Evolutionary conservation across 2,329 filamentous ascomycete species (phyloP), one percentile per base, ranked within the genome.

Genomic region (Mariannaea sp.): DNA sequence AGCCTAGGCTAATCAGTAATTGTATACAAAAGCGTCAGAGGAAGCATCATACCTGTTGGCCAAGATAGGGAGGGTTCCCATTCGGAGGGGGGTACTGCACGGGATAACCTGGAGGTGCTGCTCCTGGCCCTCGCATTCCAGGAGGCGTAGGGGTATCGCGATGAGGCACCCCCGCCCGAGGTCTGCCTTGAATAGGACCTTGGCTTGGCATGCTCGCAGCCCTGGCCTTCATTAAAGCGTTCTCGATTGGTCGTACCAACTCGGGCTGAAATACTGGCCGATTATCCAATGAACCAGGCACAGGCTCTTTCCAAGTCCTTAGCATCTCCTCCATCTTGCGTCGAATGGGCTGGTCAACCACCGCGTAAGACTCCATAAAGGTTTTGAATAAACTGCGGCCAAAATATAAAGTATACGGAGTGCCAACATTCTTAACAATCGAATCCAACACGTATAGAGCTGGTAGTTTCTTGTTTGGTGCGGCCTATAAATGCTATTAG

Each of bases 361-460:
- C 83, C 3, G 89, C 89, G 70, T 97, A 99, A 30, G 94, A 90
- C 66, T 95, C 90, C 92, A 97, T 97, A 70, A 96, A 99, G 4
- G 91, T 97, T 64, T 87, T 84, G 74, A 93, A 97, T 32, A 99
- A 83, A 68, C 93, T 93, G 33, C 90, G 87, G 46, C 92, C 91
- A 60, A 99, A 89, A 72, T 96, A 97, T 10, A 97, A 81, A 0
- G 93, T 97, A 73, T 99, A 99, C 7, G 94, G 94, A 1, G 93
- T 97, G 56, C 94, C 94, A 57, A 99, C 92, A 77, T 99, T 97
- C 75, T 99, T 99, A 70, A 96, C 92, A 57, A 99, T 93, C 13
- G 93, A 97, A 75, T 99, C 94, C 68, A 99, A 87, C 61, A 99
- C 90, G 75, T 97, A 99, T 22, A 99, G 81, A n/a, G 94, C 91